These are phyloP conservation scores for Dacryopinax primogenitus DNA, from an alignment of 768 basidiomycete genomes.

Conservation along the genomic window DNA sequence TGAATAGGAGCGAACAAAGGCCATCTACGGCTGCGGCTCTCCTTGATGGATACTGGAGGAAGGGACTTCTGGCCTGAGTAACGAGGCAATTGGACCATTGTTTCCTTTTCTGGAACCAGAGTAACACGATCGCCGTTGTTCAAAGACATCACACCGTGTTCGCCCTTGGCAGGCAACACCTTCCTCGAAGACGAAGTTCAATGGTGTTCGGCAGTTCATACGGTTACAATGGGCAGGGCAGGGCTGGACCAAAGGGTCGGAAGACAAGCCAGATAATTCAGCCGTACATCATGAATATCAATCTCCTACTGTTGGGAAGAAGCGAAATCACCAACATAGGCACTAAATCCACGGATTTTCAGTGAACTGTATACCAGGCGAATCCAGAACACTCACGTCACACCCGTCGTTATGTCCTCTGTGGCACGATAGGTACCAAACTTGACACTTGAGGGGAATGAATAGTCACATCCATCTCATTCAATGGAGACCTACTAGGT, in stretches of 20 bases:
- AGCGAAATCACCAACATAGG: background rate
- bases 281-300: background rate
- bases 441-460: background rate
- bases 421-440: constrained; percentile 1
- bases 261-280: background rate
- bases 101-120: too few species aligned
- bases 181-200: too few species aligned
- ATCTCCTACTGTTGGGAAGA: background rate
- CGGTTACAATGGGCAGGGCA: background rate
- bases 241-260: too few species aligned
- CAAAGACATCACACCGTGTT: too few species aligned
- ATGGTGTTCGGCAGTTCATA: too few species aligned
- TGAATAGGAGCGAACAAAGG: too few species aligned
- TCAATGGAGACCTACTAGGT: background rate
- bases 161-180: too few species aligned
- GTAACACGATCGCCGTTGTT: too few species aligned
- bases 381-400: background rate
- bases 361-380: background rate
- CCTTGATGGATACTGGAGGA: too few species aligned
- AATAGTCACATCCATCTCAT: background rate
- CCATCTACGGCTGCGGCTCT: too few species aligned
- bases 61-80: too few species aligned
- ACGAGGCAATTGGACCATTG: too few species aligned
- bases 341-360: background rate
- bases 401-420: background rate